Percentiles rank a stretch among this genome's conserved stretches.
These are phyloP conservation scores for Heracleum sosnowskyi DNA, from an alignment of 129 eudicot genomes.

Conservation along the genomic window DNA sequence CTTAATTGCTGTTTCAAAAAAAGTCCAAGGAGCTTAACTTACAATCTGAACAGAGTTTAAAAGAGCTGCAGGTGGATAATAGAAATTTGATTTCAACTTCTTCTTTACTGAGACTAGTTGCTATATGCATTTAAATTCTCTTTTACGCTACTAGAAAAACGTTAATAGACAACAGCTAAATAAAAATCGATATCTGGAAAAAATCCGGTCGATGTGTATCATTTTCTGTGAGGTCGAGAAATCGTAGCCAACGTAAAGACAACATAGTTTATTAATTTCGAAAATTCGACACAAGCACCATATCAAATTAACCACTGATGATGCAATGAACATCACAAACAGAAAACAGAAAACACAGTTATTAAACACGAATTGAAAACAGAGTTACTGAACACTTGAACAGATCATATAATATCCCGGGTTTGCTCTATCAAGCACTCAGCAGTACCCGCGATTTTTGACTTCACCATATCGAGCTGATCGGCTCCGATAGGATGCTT, in stretches of 20 bases:
- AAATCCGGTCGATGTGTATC: too few species aligned
- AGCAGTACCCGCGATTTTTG: constrained; percentile 37
- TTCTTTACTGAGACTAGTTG: not conserved
- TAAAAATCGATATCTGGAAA: too few species aligned
- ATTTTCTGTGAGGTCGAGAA: too few species aligned
- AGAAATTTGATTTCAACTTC: not conserved
- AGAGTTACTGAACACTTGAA: not conserved
- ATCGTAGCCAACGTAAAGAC: not conserved
- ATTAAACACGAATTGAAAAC: too few species aligned
- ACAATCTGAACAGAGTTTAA: not conserved
- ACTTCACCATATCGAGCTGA: constrained; percentile 25
- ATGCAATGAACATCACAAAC: not conserved
- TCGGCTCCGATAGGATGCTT: constrained; percentile 52
- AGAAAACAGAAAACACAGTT: not conserved
- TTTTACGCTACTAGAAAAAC: too few species aligned
- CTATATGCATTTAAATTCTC: not conserved
- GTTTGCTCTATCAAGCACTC: constrained; percentile 18
- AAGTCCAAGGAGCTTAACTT: constrained; percentile 1
- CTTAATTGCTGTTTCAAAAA: constrained; percentile 75
- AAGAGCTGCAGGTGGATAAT: not conserved
- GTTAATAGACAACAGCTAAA: too few species aligned
- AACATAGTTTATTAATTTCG: not conserved
- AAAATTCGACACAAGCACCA: not conserved
- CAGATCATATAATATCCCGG: not conserved
- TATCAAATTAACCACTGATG: not conserved